A percentile compares a stretch with the other conserved stretches of the same genome.
phyloP scores from a whole-genome alignment of 2,329 filamentous ascomycete genomes.

The Aspergillus neoniger region DNA sequence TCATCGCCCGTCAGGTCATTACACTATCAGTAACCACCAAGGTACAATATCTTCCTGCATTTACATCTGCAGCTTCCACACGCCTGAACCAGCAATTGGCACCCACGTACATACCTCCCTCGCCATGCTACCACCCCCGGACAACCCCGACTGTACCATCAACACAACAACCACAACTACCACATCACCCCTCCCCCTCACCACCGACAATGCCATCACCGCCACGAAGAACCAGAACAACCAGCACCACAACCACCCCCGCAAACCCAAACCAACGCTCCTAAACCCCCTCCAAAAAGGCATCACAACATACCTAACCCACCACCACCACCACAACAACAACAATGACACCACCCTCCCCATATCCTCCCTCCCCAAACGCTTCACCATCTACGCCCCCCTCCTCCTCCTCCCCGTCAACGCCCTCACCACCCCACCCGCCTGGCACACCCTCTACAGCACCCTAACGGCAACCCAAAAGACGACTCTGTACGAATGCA shows the following conservation, averaged over 20 bases:
- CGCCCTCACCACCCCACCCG: slow-evolving; percentile 40
- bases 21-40: no score
- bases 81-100: no score
- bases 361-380: slow-evolving; percentile 36
- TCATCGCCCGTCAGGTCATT: no score
- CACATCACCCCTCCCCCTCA: no score
- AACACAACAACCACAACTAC: no score
- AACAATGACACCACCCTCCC: slow-evolving; percentile 10
- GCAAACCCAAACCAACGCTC: neutral
- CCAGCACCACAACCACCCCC: neutral
- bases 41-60: no score
- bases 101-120: no score
- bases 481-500: slow-evolving; percentile 43
- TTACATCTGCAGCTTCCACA: no score
- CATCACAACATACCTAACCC: slow-evolving; percentile 34
- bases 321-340: slow-evolving; percentile 7
- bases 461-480: slow-evolving; percentile 31
- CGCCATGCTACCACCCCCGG: no score
- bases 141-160: no score
- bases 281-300: slow-evolving; percentile 35
- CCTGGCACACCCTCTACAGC: slow-evolving; percentile 33
- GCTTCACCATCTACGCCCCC: slow-evolving; percentile 59
- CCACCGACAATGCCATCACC: neutral
- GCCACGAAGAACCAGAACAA: neutral
- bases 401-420: slow-evolving; percentile 59